Conservation (phyloP, 345 rosid genomes). For the Linum lewisii region DNA sequence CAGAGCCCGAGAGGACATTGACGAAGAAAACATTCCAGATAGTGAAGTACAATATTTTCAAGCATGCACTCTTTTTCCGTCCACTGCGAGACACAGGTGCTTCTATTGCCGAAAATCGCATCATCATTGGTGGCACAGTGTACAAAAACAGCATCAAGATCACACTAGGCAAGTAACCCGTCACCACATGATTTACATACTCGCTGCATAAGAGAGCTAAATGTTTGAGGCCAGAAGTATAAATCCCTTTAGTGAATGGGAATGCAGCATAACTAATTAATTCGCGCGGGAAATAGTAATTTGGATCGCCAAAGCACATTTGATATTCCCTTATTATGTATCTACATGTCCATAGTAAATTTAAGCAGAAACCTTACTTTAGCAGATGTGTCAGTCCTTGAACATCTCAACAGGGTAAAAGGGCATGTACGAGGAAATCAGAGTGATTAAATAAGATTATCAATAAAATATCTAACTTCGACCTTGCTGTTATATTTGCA, state of each 20-base stretch:
- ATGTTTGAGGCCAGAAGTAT: neutral
- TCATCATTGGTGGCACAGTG: conserved; percentile 83
- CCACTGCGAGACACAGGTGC: conserved; percentile 63
- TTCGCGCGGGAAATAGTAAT: too few relatives aligned
- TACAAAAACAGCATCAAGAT: conserved; percentile 52
- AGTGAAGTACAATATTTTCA: conserved; percentile 70
- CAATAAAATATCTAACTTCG: too few relatives aligned
- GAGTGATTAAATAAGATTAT: too few relatives aligned
- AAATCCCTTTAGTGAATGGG: neutral
- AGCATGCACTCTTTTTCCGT: conserved; percentile 79
- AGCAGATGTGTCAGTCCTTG: too few relatives aligned
- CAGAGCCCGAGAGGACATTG: conserved; percentile 71
- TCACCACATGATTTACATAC: conserved; percentile 44
- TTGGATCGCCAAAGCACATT: too few relatives aligned
- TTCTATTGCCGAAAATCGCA: conserved; percentile 70
- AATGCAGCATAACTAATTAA: neutral
- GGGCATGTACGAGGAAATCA: too few relatives aligned
- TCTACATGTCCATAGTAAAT: too few relatives aligned
- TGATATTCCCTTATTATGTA: too few relatives aligned
- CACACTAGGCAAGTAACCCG: conserved; percentile 98
- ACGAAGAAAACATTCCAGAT: conserved; percentile 94
- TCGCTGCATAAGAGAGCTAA: conserved; percentile 31
- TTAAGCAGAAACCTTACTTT: too few relatives aligned
- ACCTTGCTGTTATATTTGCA: too few relatives aligned
- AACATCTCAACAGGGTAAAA: too few relatives aligned